These are phyloP conservation scores for Elymus sibiricus DNA, from an alignment of 176 grass and related monocot genomes.

Conservation along the genomic window DNA sequence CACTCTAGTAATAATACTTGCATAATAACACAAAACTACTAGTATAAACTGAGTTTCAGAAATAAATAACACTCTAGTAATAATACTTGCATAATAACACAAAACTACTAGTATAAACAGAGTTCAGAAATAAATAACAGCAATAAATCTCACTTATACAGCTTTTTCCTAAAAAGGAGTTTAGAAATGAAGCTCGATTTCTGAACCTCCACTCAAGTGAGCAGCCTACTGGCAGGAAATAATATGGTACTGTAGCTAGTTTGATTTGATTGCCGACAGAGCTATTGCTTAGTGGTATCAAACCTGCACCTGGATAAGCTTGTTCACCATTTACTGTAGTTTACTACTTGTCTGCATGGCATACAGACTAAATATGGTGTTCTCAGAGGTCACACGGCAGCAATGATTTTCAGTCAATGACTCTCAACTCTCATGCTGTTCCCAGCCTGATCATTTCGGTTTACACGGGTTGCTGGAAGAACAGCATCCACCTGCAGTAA, in stretches of 20 bases:
- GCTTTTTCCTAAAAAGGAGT: too few relatives aligned
- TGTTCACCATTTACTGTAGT: neutral
- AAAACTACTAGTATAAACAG: neutral
- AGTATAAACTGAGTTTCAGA: neutral
- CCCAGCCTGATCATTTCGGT: neutral
- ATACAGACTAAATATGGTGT: neutral
- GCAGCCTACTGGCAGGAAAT: neutral
- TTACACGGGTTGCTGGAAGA: neutral
- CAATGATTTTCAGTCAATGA: neutral
- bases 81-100: too few relatives aligned
- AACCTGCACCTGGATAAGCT: neutral
- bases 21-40: too few relatives aligned
- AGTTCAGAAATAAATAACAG: neutral
- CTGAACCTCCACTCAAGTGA: neutral
- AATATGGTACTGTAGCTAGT: neutral
- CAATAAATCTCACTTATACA: too few relatives aligned
- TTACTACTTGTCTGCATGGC: neutral
- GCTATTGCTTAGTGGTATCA: neutral
- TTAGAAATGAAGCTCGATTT: neutral
- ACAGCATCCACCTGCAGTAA: neutral
- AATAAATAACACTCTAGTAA: too few relatives aligned
- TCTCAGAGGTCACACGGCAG: neutral
- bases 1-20: too few relatives aligned
- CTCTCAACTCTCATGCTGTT: neutral
- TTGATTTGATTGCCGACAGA: neutral